phyloP scores from a whole-genome alignment of 768 basidiomycete genomes.

The Amanita exitialis region DNA sequence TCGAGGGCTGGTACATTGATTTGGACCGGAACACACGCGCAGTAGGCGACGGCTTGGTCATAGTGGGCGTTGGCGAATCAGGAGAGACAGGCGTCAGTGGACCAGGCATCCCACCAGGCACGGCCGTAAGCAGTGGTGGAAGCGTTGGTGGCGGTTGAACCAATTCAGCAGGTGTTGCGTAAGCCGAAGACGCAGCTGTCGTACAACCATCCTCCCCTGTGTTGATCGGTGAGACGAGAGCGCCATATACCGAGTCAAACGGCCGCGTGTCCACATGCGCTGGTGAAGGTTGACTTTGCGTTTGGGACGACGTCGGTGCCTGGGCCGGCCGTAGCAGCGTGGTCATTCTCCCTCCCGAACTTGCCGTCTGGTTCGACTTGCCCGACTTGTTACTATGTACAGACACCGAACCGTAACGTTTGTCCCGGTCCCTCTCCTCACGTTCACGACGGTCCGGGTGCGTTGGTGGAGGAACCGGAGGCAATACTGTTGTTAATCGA shows the following conservation, averaged over 20 bases:
- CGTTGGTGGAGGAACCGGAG: conserved; percentile 27
- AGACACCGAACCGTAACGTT: neutral
- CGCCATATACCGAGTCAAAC: conserved; percentile 5
- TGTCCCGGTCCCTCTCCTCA: neutral
- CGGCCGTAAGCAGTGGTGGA: neutral
- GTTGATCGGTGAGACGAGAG: neutral
- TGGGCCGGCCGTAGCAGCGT: neutral
- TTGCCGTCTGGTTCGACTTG: neutral
- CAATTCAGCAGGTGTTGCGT: neutral
- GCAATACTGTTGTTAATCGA: conserved; percentile 10
- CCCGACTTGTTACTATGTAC: neutral
- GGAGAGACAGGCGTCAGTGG: neutral
- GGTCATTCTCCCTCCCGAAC: neutral
- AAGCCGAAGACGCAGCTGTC: neutral
- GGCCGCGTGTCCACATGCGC: neutral
- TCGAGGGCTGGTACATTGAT: conserved; percentile 39
- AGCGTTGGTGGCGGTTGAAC: neutral
- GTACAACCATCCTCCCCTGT: neutral
- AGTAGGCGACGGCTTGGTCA: neutral
- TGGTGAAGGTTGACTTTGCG: neutral
- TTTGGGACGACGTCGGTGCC: no score
- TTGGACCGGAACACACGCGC: conserved; percentile 35
- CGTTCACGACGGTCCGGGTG: conserved; percentile 43
- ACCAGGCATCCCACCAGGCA: neutral
- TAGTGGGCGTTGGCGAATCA: conserved; percentile 7